A percentile compares a stretch with the other conserved stretches of the same genome.
phyloP scores from a whole-genome alignment of 2,329 filamentous ascomycete genomes.

The Didymella segeticola region DNA sequence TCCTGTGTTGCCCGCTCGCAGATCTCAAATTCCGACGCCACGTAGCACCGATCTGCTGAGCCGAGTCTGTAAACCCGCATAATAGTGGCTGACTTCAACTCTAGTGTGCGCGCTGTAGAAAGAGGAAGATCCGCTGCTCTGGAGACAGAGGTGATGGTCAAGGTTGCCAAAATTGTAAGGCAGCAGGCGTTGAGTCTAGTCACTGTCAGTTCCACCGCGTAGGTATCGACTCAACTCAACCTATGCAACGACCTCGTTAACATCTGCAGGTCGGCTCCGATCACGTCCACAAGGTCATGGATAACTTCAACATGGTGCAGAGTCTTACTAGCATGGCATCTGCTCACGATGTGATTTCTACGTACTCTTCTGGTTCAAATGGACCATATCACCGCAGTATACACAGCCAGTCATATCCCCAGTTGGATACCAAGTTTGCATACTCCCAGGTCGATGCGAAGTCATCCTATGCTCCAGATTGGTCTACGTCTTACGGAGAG shows the following conservation, averaged over 20 bases:
- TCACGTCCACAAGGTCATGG: slow-evolving; percentile 32
- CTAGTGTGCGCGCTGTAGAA: slow-evolving; percentile 87
- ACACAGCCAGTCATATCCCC: slow-evolving; percentile 23
- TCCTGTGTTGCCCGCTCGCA: neutral
- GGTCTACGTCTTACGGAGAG: slow-evolving; percentile 36
- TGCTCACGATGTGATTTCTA: slow-evolving; percentile 29
- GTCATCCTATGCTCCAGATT: slow-evolving; percentile 26
- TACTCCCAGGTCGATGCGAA: slow-evolving; percentile 25
- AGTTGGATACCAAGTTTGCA: slow-evolving; percentile 3
- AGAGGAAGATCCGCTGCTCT: slow-evolving; percentile 93
- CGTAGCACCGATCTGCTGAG: neutral
- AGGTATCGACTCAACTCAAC: neutral
- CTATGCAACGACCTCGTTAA: slow-evolving; percentile 16
- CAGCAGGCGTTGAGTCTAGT: slow-evolving; percentile 67
- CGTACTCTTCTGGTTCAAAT: slow-evolving; percentile 22
- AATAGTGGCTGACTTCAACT: neutral
- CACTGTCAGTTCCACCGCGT: slow-evolving; percentile 84
- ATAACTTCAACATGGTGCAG: slow-evolving; percentile 24
- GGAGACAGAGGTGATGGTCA: slow-evolving; percentile 79
- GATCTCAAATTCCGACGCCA: neutral
- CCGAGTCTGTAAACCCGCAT: neutral
- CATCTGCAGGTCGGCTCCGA: slow-evolving; percentile 42
- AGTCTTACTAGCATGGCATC: slow-evolving; percentile 27
- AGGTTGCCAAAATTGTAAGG: slow-evolving; percentile 84
- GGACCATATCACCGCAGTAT: slow-evolving; percentile 24